Conservation (phyloP, 768 basidiomycete species). For the Filobasidium floriforme region DNA sequence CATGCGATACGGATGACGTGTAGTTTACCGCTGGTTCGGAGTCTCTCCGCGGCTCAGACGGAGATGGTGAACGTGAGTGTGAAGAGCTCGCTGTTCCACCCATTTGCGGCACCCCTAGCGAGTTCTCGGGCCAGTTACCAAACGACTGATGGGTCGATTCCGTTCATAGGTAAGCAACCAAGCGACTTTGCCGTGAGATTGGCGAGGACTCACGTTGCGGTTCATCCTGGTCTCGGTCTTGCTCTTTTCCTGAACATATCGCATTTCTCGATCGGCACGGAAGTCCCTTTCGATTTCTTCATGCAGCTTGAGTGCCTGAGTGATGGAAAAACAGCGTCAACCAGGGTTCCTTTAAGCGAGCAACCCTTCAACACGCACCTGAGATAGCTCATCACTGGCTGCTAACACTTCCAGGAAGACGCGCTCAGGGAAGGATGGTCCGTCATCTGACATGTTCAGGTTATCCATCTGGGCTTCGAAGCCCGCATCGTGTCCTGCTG, state of each 20-base stretch:
- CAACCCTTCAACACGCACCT: slow-evolving; percentile 34
- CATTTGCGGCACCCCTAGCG: slow-evolving; percentile 10
- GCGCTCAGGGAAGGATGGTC: slow-evolving; percentile 59
- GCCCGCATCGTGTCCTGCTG: not conserved
- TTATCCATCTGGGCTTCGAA: slow-evolving; percentile 17
- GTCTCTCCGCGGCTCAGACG: not conserved
- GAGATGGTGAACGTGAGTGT: slow-evolving; percentile 12
- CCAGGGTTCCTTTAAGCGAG: no score
- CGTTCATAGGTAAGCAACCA: not conserved
- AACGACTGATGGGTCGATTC: no score
- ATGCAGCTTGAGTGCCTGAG: slow-evolving; percentile 57
- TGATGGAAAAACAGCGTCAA: not conserved
- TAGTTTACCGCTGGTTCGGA: not conserved
- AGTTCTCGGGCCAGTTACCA: not conserved
- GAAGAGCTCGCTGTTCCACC: slow-evolving; percentile 12
- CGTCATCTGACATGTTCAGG: not conserved
- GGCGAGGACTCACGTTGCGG: slow-evolving; percentile 54
- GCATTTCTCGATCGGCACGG: slow-evolving; percentile 51
- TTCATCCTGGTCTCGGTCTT: slow-evolving; percentile 61
- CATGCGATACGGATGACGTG: not conserved
- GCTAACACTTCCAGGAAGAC: slow-evolving; percentile 64
- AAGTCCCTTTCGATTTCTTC: slow-evolving; percentile 69
- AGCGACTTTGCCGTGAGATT: not conserved
- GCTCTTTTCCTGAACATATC: slow-evolving; percentile 63
- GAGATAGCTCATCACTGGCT: slow-evolving; percentile 64